Base-by-base conservation (phyloP, 2,329 filamentous ascomycete genomes). In the Cadophora luteo-olivacea region DNA sequence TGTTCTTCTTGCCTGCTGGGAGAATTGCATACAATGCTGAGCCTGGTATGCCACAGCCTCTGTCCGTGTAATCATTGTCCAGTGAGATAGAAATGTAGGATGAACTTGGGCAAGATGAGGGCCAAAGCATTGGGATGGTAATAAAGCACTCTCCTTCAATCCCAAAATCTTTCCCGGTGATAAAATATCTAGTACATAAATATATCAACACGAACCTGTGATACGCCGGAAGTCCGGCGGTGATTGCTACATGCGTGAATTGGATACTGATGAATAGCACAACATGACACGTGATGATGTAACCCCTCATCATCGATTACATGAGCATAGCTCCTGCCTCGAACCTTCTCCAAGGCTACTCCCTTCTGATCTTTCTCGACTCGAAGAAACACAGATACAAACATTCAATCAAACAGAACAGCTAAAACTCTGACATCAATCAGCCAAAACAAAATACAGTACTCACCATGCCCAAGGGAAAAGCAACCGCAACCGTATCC, bases 1-100 rank as follows among this genome's bases (percentile, higher is more conserved):
- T 87, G 54, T 87, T 87, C 75, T 87, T 87, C 66, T 72, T 87
- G 67, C 85, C 85, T 0, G 84, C 85, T 0, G 85, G 85, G 1
- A 79, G 85, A 45, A 87, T 88, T 65, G 81, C 81, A 33, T 86
- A 85, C 72, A 78, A 81, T 67, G 82, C 80, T 7, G 80, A 79
- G 65, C 83, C 83, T 1, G 81, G 77, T 19, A 79, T 80, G 70
- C 78, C 79, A 22, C 82, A 84, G 76, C 82, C 82, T 12, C 25
- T 65, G 41, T 65, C 29, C 33, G 63, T 70, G 8, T 70, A 63
- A 9, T 4, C 38, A 19, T 14, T 16, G 8, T 32, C 24, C 12
- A 22, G 1, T n/a, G 16, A 14, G 33, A 22, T 22, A 29, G 60
- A 62, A 33, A 45, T 22, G n/a, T 19, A 32, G 1, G 25, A 11